phyloP scores from a whole-genome alignment of 148 eudicot genomes.

The Amaranthus hypochondriacus region DNA sequence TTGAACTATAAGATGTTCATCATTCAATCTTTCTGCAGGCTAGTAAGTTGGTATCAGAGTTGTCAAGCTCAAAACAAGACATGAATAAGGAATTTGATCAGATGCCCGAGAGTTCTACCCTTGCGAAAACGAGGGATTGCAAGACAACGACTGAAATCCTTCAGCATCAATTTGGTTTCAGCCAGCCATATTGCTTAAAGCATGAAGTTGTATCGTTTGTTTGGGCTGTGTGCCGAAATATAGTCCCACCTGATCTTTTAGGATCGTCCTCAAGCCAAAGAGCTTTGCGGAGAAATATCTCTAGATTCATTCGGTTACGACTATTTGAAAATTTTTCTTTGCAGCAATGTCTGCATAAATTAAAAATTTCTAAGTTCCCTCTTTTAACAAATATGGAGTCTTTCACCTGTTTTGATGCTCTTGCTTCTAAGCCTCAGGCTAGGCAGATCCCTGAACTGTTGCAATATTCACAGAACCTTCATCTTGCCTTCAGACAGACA shows the following conservation, averaged over 20 bases:
- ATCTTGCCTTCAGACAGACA: conserved; percentile 30
- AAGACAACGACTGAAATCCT: conserved; percentile 16
- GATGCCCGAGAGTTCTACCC: neutral
- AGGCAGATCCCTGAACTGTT: conserved; percentile 7
- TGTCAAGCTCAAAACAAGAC: conserved; percentile 10
- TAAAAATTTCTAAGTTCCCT: conserved; percentile 58
- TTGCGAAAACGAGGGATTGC: conserved; percentile 6
- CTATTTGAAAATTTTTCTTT: conserved; percentile 67
- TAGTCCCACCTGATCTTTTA: conserved; percentile 58
- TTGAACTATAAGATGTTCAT: neutral
- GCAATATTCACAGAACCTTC: conserved; percentile 2
- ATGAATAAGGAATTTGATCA: conserved; percentile 13
- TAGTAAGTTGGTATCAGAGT: conserved; percentile 7
- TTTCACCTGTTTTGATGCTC: conserved; percentile 22
- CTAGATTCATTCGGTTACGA: conserved; percentile 53
- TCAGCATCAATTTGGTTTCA: conserved; percentile 36
- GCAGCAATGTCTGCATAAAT: conserved; percentile 51
- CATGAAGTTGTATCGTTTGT: conserved; percentile 66
- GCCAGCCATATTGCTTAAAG: conserved; percentile 41
- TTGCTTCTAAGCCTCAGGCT: conserved; percentile 8
- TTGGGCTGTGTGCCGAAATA: conserved; percentile 84
- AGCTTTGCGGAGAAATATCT: conserved; percentile 57
- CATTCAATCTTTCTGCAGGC: conserved; percentile 7
- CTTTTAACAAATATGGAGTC: conserved; percentile 44
- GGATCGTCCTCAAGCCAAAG: conserved; percentile 61